These are phyloP conservation scores for Thalassiosira exigua DNA, from an alignment of 352 stramenopile species.

Conservation along the genomic window DNA sequence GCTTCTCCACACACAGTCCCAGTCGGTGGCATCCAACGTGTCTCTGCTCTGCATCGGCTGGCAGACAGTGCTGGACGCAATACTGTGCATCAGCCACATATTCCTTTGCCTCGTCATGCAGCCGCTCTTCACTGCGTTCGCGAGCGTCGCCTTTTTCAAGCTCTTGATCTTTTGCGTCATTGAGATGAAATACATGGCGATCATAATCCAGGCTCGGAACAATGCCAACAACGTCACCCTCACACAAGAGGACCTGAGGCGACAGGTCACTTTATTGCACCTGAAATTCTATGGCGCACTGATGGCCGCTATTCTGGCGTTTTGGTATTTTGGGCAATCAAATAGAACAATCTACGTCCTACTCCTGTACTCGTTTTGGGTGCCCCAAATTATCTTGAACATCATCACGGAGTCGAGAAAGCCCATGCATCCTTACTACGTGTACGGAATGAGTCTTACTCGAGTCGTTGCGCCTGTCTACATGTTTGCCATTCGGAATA, in stretches of 20 bases:
- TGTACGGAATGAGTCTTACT: constrained; percentile 94
- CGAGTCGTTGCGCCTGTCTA: constrained; percentile 95
- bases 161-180: constrained; percentile 98
- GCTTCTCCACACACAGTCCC: constrained; percentile 81
- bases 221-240: constrained; percentile 41
- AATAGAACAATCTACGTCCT: constrained; percentile 91
- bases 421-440: constrained; percentile 92
- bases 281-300: constrained; percentile 95
- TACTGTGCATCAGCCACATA: constrained; percentile 94
- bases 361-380: constrained; percentile 97
- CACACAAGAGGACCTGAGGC: constrained; percentile 83
- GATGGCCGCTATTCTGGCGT: constrained; percentile 88
- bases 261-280: constrained; percentile 94
- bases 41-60: constrained; percentile 81
- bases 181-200: constrained; percentile 97
- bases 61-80: constrained; percentile 89
- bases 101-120: constrained; percentile 93
- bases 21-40: constrained; percentile 75
- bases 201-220: constrained; percentile 94
- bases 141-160: constrained; percentile 96
- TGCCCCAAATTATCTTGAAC: constrained; percentile 97
- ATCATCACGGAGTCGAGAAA: constrained; percentile 92
- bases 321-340: constrained; percentile 89
- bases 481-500: constrained; percentile 92
- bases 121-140: constrained; percentile 96